These are phyloP conservation scores for Fusarium duplospermum DNA, from an alignment of 2,329 filamentous ascomycete species.

Conservation along the genomic window DNA sequence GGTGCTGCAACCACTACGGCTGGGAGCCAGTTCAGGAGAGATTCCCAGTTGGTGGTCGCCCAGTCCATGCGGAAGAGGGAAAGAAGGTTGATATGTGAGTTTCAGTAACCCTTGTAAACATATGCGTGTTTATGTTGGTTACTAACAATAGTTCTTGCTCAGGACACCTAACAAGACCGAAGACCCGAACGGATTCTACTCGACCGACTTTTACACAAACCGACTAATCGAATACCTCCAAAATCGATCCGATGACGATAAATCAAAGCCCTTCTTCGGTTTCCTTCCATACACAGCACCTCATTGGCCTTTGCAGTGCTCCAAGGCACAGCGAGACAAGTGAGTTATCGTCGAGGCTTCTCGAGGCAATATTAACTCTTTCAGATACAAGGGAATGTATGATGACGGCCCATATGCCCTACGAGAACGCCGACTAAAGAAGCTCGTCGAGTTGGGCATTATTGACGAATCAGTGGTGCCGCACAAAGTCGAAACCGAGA, in stretches of 20 bases:
- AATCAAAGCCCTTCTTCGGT: conserved; percentile 40
- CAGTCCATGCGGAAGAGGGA: conserved; percentile 8
- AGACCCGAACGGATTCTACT: conserved; percentile 58
- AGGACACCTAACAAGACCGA: conserved; percentile 42
- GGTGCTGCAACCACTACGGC: conserved; percentile 63
- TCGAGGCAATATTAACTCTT: not conserved
- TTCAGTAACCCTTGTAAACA: not conserved
- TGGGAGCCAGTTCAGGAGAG: conserved; percentile 33
- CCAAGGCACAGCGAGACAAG: conserved; percentile 63
- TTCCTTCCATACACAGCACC: conserved; percentile 64
- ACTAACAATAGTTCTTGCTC: not conserved
- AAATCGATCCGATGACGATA: conserved; percentile 38
- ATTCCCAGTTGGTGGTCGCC: conserved; percentile 1
- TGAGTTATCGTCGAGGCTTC: conserved; percentile 29
- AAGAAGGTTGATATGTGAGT: conserved; percentile 16
- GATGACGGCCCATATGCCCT: conserved; percentile 41
- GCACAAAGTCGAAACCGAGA: conserved; percentile 55
- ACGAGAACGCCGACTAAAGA: conserved; percentile 61
- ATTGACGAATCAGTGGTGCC: conserved; percentile 60
- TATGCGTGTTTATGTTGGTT: not conserved
- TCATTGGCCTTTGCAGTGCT: conserved; percentile 72
- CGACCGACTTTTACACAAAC: conserved; percentile 56
- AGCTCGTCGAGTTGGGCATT: conserved; percentile 67
- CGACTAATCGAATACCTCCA: conserved; percentile 55
- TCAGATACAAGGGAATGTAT: not conserved